Evolutionary conservation across 2,329 filamentous ascomycete genomes (phyloP).

Genomic region (Parastagonospora avenae): DNA sequence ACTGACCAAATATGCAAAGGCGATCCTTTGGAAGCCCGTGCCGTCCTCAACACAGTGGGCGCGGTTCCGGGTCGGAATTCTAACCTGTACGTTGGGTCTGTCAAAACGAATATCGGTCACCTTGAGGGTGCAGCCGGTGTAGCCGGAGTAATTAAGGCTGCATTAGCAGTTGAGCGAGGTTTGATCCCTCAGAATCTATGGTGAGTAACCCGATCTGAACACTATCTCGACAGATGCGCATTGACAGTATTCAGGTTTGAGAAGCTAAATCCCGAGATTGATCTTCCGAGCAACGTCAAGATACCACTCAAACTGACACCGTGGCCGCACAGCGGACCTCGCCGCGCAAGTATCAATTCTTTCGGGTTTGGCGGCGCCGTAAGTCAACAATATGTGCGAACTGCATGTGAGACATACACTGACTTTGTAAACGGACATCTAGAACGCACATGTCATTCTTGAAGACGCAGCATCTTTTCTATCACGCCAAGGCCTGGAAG

Average conservation of each 20-base stretch:
- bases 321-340: conserved; percentile 17
- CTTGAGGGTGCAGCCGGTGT: conserved; percentile 48
- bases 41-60: conserved; percentile 1
- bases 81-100: conserved; percentile 18
- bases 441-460: not conserved
- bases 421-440: not conserved
- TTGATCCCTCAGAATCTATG: conserved; percentile 35
- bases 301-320: conserved; percentile 7
- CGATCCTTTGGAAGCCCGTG: conserved; percentile 23
- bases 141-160: conserved; percentile 46
- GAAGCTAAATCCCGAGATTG: too few relatives aligned
- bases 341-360: conserved; percentile 30
- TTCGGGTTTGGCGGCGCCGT: conserved; percentile 35
- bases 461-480: too few relatives aligned
- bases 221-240: too few relatives aligned
- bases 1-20: conserved; percentile 4
- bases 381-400: conserved; percentile 25
- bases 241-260: too few relatives aligned
- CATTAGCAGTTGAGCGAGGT: conserved; percentile 47
- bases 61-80: conserved; percentile 7
- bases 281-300: conserved; percentile 2
- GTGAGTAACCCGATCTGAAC: not conserved
- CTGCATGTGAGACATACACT: conserved; percentile 8
- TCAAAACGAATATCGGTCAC: conserved; percentile 51
- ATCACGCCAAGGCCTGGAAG: too few relatives aligned